Percentiles rank a stretch among this genome's conserved stretches.
Conservation (phyloP, 257 asterid species). For the Ophiorrhiza pumila region DNA sequence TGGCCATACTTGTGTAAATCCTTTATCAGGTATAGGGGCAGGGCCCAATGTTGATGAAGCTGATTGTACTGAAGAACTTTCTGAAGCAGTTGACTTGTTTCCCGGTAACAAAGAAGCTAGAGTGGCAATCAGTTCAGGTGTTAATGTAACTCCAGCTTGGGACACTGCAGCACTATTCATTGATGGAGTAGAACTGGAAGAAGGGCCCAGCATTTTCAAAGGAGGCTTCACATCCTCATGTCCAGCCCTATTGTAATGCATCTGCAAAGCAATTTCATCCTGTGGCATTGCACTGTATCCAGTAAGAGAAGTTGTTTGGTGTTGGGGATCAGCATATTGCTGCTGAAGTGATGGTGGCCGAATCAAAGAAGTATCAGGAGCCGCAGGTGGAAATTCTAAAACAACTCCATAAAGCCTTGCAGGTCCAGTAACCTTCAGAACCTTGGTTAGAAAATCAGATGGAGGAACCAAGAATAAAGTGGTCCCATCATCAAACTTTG, state of each 20-base stretch:
- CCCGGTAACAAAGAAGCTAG: slow-evolving; percentile 62
- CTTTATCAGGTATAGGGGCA: slow-evolving; percentile 41
- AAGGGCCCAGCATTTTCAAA: slow-evolving; percentile 37
- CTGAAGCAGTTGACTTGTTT: slow-evolving; percentile 44
- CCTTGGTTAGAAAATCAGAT: slow-evolving; percentile 67
- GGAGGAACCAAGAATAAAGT: slow-evolving; percentile 97
- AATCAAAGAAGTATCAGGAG: slow-evolving; percentile 31
- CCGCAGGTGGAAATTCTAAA: slow-evolving; percentile 61
- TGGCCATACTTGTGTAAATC: slow-evolving; percentile 46
- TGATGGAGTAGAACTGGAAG: slow-evolving; percentile 45
- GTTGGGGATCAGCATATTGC: slow-evolving; percentile 44
- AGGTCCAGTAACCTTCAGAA: slow-evolving; percentile 84
- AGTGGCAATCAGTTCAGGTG: slow-evolving; percentile 93
- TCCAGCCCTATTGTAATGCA: slow-evolving; percentile 36
- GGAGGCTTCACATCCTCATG: slow-evolving; percentile 46
- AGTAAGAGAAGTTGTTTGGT: slow-evolving; percentile 33
- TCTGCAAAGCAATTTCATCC: slow-evolving; percentile 39
- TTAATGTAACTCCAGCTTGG: slow-evolving; percentile 60
- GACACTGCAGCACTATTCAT: slow-evolving; percentile 39
- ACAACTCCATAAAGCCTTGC: slow-evolving; percentile 93
- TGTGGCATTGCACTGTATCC: slow-evolving; percentile 40
- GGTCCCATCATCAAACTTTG: slow-evolving; percentile 88
- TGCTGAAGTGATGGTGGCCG: slow-evolving; percentile 37
- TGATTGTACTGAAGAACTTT: slow-evolving; percentile 32
- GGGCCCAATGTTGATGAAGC: slow-evolving; percentile 33